Percentiles rank a stretch among this genome's conserved stretches.
Evolutionary conservation across 2,329 filamentous ascomycete species (phyloP).

Genomic region (Fusarium brachygibbosum): DNA sequence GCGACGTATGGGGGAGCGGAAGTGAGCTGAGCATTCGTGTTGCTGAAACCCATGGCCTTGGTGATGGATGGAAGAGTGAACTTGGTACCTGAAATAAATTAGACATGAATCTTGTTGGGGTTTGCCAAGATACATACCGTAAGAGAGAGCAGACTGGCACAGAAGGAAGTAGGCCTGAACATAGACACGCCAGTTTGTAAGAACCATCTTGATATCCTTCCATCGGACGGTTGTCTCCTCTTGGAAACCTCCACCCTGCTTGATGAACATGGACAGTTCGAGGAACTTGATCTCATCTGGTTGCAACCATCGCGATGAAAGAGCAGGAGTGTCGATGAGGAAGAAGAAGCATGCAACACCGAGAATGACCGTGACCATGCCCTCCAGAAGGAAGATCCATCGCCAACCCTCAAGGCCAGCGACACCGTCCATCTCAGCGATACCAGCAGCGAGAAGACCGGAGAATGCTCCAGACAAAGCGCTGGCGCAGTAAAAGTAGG

Average conservation of each 20-base stretch:
- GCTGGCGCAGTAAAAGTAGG: constrained; percentile 83
- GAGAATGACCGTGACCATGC: constrained; percentile 53
- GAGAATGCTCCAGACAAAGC: constrained; percentile 81
- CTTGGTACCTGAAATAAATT: constrained; percentile 36
- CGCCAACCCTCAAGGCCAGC: constrained; percentile 57
- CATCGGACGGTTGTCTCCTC: constrained; percentile 42
- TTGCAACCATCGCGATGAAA: constrained; percentile 53
- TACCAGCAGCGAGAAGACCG: constrained; percentile 76
- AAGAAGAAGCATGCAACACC: constrained; percentile 60
- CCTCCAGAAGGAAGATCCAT: constrained; percentile 50
- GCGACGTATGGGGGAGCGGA: constrained; percentile 71
- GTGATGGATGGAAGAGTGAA: constrained; percentile 47
- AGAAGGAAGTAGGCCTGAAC: constrained; percentile 50
- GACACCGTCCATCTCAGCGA: constrained; percentile 74
- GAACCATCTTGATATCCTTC: constrained; percentile 46
- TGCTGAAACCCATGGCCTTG: constrained; percentile 47
- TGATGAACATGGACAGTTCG: constrained; percentile 50
- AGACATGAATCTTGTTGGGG: fast-evolving
- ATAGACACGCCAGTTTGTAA: constrained; percentile 52
- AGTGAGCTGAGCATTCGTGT: constrained; percentile 55
- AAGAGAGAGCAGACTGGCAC: constrained; percentile 48
- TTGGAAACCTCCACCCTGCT: constrained; percentile 49
- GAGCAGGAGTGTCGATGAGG: constrained; percentile 58
- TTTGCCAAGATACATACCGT: constrained; percentile 29
- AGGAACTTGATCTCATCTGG: constrained; percentile 47